Conservation (phyloP, 2,329 filamentous ascomycete genomes). For the Aspergillus tubingensis region DNA sequence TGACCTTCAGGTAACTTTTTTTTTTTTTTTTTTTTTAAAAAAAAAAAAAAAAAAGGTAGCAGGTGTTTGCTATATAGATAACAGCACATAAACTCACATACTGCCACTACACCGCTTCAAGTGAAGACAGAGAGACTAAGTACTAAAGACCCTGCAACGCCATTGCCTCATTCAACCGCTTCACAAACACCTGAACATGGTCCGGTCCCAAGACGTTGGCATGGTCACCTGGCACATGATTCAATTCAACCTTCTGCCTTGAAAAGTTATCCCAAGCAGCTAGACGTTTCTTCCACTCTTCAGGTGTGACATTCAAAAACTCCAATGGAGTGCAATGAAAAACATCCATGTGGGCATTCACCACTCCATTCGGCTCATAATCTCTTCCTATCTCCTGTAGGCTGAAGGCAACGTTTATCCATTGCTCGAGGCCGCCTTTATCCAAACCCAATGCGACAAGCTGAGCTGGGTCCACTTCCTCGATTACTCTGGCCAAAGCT, state of each 20-base stretch:
- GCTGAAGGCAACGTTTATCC: slow-evolving; percentile 35
- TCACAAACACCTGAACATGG: not conserved
- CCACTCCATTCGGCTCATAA: slow-evolving; percentile 47
- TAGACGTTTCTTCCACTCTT: slow-evolving; percentile 3
- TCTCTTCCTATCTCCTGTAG: slow-evolving; percentile 44
- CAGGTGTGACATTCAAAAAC: slow-evolving; percentile 19
- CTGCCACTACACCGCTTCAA: too few species aligned
- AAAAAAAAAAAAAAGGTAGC: too few species aligned
- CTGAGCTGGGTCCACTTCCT: not conserved
- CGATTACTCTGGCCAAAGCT: slow-evolving; percentile 10
- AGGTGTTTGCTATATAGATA: too few species aligned
- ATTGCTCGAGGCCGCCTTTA: slow-evolving; percentile 30
- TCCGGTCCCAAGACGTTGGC: not conserved
- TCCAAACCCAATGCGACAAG: slow-evolving; percentile 24
- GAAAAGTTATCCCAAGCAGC: not conserved
- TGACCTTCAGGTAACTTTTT: too few species aligned
- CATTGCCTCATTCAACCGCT: not conserved
- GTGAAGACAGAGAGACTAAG: too few species aligned
- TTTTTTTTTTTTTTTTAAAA: too few species aligned
- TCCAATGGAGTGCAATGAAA: slow-evolving; percentile 33
- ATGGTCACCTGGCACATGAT: not conserved
- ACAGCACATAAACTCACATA: too few species aligned
- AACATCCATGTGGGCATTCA: slow-evolving; percentile 42
- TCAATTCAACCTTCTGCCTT: not conserved
- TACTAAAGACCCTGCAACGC: not conserved